Evolutionary conservation across 2,329 filamentous ascomycete species (phyloP), one percentile per base, ranked within the genome.

Genomic region (Huntiella moniliformis): DNA sequence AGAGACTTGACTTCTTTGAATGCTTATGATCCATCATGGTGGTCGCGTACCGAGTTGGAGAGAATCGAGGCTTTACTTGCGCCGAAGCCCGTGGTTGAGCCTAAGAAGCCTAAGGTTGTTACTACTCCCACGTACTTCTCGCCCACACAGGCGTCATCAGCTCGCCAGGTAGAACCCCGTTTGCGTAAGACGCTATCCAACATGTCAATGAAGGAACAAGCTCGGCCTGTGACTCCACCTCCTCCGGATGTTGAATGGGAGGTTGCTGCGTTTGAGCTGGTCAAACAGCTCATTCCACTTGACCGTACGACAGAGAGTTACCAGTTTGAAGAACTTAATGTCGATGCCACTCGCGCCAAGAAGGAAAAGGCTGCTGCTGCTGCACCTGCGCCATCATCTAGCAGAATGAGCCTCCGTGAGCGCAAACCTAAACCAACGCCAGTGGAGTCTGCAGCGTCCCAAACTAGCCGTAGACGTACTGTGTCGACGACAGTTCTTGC

Each of bases 211-310:
- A 56, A 57, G 52, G 58, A 59, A 42, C 58, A 65, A 17, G 60
- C 62, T 12, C 61, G 69, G 34, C 60, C 67, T 28, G 67, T 73
- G 2, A 74, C 77, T 3, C 79, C 80, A 1, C 82, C 83, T 6
- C 73, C 80, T 1, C 85, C 87, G 2, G 81, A 87, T 38, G 79
- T 96, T 0, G 72, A 82, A 38, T 96, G 88, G 91, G 73, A 79
- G 0, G 72, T 80, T 22, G 86, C 87, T n/a, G 73, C 83, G 0
- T 74, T 84, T 54, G 86, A 93, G 57, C 64, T 96, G 10, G 82
- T 77, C 55, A 86, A 83, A 57, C 60, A 92, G 4, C 70, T 96
- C 16, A 81, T 95, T 47, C 91, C 88, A 0, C 67, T 67, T 0
- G 70, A 80, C 52, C 73, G 86, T 3, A 75, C 85, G 53, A 86